Base-by-base conservation (phyloP, 345 rosid genomes). In the Linum usitatissimum region DNA sequence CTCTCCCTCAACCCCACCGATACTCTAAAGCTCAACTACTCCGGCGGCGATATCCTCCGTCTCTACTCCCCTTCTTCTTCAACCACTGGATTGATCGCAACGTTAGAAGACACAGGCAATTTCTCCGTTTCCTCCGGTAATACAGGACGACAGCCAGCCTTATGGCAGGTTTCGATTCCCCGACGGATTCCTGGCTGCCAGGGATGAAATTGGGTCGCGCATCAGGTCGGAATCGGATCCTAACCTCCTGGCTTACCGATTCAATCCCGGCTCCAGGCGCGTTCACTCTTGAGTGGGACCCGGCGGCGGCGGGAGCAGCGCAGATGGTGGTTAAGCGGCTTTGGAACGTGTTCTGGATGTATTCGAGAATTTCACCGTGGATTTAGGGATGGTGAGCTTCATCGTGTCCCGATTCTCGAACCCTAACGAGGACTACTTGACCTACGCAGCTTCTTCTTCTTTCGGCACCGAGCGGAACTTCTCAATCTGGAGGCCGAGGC, bases 141-240 rank as follows among this genome's bases (percentile, higher is more conserved):
- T 15, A 1, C 20, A 0, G 17, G 38, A 9, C n/a, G 12, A 6
- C 18, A 6, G 7, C 10, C 6, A 7, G 3, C 45, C n/a, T 23
- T 68, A 18, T 68, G 71, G 66, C 20, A 55, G 57, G 71, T 30
- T 68, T 62, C 48, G 66, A 68, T 31, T 8, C 13, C 57, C 71
- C 66, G 0, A 57, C 58, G 3, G 66, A 68, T 14, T 54, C 71
- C 0, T 39, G 62, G 56, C 20, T 56, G 51, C 63, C 63, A 12
- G 58, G 62, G 7, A 68, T 68, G 62, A 68, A 68, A 57, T 18
- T 68, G 40, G 66, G 71, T n/a, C 54, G 19, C 10, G 19, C 15
- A 45, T 61, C 45, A 0, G 60, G 66, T 5, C 18, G 42, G 61
- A 68, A 38, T 9, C 31, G 57, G 62, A 19, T 1, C 0, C 71